Percentiles rank a stretch among this genome's conserved stretches.
These are phyloP conservation scores for Bretschneidera sinensis DNA, from an alignment of 345 rosid species.

Conservation along the genomic window DNA sequence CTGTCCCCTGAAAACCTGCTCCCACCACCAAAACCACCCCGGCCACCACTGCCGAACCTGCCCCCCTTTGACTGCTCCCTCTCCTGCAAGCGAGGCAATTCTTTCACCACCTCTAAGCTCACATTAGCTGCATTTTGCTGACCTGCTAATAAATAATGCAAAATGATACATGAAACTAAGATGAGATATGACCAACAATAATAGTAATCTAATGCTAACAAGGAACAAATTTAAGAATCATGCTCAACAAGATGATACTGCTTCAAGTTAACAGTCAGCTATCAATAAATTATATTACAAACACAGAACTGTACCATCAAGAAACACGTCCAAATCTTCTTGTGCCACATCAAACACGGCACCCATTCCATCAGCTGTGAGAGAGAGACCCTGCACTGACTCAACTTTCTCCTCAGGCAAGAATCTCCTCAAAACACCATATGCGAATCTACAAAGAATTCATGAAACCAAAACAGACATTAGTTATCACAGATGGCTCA, in stretches of 20 bases:
- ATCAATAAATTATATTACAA: not conserved
- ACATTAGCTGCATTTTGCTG: slow-evolving; percentile 59
- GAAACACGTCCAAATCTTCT: slow-evolving; percentile 57
- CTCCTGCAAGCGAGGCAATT: slow-evolving; percentile 73
- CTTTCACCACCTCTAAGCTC: slow-evolving; percentile 58
- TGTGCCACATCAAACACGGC: slow-evolving; percentile 78
- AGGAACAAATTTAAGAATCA: no score
- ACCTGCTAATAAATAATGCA: slow-evolving; percentile 28
- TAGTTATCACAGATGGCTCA: not conserved
- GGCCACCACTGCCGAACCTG: slow-evolving; percentile 53
- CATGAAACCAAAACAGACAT: not conserved
- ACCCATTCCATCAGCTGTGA: slow-evolving; percentile 75
- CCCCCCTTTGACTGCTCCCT: slow-evolving; percentile 59
- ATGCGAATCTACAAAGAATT: slow-evolving; percentile 49
- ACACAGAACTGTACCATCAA: slow-evolving; percentile 38
- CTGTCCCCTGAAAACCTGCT: slow-evolving; percentile 28
- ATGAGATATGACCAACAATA: not conserved
- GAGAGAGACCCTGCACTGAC: slow-evolving; percentile 59
- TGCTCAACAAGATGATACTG: no score
- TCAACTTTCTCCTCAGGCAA: slow-evolving; percentile 96
- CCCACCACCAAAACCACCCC: slow-evolving; percentile 32
- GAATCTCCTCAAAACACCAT: slow-evolving; percentile 62
- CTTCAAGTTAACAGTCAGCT: not conserved
- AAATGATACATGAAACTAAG: not conserved
- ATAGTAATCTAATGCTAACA: no score